Percentiles rank a stretch among this genome's conserved stretches.
Evolutionary conservation across 129 eudicot genomes (phyloP).

Genomic region (Ambrosia trifida): DNA sequence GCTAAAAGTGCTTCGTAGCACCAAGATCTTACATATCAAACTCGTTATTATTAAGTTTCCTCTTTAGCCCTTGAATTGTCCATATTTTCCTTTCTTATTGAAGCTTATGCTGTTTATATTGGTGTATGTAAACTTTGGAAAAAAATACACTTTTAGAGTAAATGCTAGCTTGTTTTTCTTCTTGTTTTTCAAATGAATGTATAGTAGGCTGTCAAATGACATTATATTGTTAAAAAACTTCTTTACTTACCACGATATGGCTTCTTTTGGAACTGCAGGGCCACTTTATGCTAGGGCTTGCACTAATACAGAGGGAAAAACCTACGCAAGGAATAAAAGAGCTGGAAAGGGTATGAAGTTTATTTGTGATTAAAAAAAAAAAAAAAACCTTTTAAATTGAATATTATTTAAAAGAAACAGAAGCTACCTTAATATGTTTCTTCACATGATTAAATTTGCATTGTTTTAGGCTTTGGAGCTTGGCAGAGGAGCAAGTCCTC

Average conservation of each 20-base stretch:
- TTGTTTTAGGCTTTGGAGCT: slow-evolving; percentile 78
- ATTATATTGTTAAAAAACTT: background rate
- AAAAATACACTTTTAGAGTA: background rate
- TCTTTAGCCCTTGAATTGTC: background rate
- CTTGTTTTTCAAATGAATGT: background rate
- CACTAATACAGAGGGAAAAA: slow-evolving; percentile 56
- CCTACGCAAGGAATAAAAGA: slow-evolving; percentile 71
- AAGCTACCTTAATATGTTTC: background rate
- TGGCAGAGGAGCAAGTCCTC: slow-evolving; percentile 74
- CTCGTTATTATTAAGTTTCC: slow-evolving; percentile 1
- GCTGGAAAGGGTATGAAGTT: slow-evolving; percentile 58
- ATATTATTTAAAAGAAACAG: background rate
- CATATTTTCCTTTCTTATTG: background rate
- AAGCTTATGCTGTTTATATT: background rate
- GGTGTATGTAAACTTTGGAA: background rate
- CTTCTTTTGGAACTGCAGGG: slow-evolving; percentile 49
- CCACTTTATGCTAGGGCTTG: slow-evolving; percentile 91
- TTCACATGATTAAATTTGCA: background rate
- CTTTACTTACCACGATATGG: background rate
- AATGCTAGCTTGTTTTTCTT: background rate
- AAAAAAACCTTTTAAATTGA: background rate
- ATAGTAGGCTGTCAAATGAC: background rate
- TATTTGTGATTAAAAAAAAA: background rate
- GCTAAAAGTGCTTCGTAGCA: background rate
- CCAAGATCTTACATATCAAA: background rate